Evolutionary conservation across 2,329 filamentous ascomycete species (phyloP).

Genomic region (Aspergillus sp.): DNA sequence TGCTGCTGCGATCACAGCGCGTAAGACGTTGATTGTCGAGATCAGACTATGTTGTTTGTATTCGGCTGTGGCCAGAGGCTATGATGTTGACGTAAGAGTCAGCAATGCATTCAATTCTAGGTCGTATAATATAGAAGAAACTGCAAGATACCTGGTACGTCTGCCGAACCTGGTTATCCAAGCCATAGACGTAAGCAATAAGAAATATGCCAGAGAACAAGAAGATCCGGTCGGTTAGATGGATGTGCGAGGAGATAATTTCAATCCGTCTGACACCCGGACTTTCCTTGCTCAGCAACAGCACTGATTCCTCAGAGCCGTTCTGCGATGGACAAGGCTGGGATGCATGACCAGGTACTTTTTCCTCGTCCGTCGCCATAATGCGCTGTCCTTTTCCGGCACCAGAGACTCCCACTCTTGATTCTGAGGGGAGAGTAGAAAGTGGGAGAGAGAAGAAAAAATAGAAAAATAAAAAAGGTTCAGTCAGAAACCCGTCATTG

Average conservation of each 20-base stretch:
- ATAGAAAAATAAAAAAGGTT: neutral
- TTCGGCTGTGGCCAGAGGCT: slow-evolving; percentile 48
- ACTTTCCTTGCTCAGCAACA: slow-evolving; percentile 12
- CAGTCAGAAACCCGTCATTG: neutral
- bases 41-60: slow-evolving; percentile 51
- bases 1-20: slow-evolving; percentile 54
- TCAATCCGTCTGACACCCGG: slow-evolving; percentile 57
- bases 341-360: neutral
- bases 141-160: slow-evolving; percentile 40
- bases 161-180: slow-evolving; percentile 51
- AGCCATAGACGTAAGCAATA: slow-evolving; percentile 57
- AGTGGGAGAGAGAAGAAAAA: neutral
- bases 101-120: neutral
- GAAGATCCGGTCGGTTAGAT: slow-evolving; percentile 45
- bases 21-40: slow-evolving; percentile 53
- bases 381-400: neutral
- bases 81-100: slow-evolving; percentile 16
- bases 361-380: neutral
- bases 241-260: slow-evolving; percentile 49
- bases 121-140: neutral
- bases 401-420: neutral
- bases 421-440: neutral
- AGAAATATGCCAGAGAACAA: slow-evolving; percentile 58
- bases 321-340: neutral
- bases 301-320: neutral